Evolutionary conservation across 768 basidiomycete genomes (phyloP), one percentile per base, ranked within the genome.

Genomic region (Paxillus involutus): DNA sequence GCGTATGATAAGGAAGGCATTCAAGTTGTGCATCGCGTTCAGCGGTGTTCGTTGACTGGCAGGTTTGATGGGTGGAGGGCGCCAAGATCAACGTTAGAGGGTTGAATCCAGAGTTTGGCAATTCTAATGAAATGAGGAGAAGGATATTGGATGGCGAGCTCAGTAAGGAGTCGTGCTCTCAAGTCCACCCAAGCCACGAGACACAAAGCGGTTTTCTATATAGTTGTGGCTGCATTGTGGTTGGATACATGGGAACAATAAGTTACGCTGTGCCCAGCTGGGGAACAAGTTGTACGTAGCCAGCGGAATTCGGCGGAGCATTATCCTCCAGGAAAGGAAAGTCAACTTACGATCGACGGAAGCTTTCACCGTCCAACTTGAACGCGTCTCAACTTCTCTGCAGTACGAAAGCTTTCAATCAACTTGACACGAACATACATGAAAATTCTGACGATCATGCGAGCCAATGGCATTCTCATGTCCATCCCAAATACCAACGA

Each of bases 1-100:
- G 49, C 87, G 82, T 53, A 79, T 63, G 50, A 83, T 67, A 48
- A 87, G 68, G 66, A 88, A 85, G 4, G 77, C 70, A 61, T 77
- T 26, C 26, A 26, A 26, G 26, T 26, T 85, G 51, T 69, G 73
- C 75, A 80, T 77, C 26, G 57, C 50, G 61, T 51, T 53, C 29
- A 26, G 46, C 47, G 29, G 14, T n/a, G 6, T 26, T 59, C 29
- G 56, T 43, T 21, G 52, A 47, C 51, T 14, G 44, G 50, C 24
- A 52, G 49, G 37, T 30, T 54, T 50, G 51, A 44, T 43, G 26
- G 36, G 11, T 42, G 47, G 37, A 52, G 17, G n/a, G 41, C 2
- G 39, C 21, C 21, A 3, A 49, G 32, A 16, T 16, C 26, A 19
- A 36, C n/a, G 32, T 26, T 32, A 24, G 39, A 47, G 14, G 33